Base-by-base conservation (phyloP, 345 rosid species). In the Anacardium occidentale region DNA sequence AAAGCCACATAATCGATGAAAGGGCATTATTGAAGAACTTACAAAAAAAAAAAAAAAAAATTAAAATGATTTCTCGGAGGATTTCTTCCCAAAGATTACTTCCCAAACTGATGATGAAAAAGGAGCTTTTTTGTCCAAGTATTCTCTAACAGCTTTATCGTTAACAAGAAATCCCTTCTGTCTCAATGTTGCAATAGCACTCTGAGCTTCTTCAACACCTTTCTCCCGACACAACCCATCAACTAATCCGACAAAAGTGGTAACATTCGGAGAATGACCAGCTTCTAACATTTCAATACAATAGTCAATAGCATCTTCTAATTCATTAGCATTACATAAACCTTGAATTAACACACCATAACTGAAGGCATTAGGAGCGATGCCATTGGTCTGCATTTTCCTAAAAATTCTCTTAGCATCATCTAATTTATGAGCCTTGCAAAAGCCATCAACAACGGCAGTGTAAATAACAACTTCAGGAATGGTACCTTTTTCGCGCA, bases 391-490 rank as follows among this genome's bases (percentile, higher is more conserved):
- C 72, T 87, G 87, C 97, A 92, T 95, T 77, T 89, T 95, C 85
- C 83, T 72, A 80, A 95, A 95, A 74, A 92, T 83, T 79, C 98
- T 84, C 83, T 83, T 86, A 25, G 97, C 99, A 77, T 95, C 94
- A 25, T 89, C 90, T 8, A 81, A 68, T 74, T 89, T 89, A 20
- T 83, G 94, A 18, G 98, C 93, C 73, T 86, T 90, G 89, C 92
- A 89, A 78, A 84, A 92, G 34, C 93, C 96, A 64, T 91, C 96
- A 47, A 91, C 96, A 34, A 92, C 98, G 34, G 94, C 98, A 8
- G 99, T 92, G 83, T 95, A 92, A 66, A 92, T 74, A 63, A 95
- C 97, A 50, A 92, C 91, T 62, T 95, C 99, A 13, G 99, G 99
- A 66, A 91, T 88, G 3, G 94, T 84, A 61, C 97, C 96, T 75